Percentiles rank a stretch among this genome's conserved stretches.
Conservation (phyloP, 441 rosid genomes). For the Gossypium davidsonii region DNA sequence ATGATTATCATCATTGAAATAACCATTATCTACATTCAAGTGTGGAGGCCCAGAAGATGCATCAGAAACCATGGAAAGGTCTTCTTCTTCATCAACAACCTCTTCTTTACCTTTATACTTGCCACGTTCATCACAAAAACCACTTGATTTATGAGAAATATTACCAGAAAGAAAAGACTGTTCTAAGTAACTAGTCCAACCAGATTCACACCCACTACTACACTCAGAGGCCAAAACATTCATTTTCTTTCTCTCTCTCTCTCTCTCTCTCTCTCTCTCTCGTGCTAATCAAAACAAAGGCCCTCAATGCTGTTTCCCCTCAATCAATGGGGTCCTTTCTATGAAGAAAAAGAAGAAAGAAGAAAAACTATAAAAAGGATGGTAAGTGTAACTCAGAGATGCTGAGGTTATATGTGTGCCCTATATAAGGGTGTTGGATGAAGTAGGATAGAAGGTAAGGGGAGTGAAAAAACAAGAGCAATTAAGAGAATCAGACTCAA, state of each 20-base stretch:
- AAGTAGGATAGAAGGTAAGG: background rate
- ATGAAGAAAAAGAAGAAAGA: background rate
- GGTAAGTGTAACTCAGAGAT: constrained; percentile 4
- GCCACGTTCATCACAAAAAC: constrained; percentile 3
- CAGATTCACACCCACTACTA: constrained; percentile 85
- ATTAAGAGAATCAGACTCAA: constrained; percentile 24
- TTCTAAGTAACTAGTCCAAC: constrained; percentile 89
- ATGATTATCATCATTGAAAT: constrained; percentile 17
- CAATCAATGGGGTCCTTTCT: background rate
- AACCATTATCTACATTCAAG: constrained; percentile 35
- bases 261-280: too few relatives aligned
- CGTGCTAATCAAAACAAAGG: background rate
- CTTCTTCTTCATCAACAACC: constrained; percentile 36
- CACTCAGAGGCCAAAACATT: constrained; percentile 42
- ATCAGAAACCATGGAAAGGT: constrained; percentile 87
- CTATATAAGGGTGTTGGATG: background rate
- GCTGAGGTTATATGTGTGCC: constrained; percentile 1
- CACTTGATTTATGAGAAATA: constrained; percentile 15
- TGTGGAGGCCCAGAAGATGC: constrained; percentile 95
- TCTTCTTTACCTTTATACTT: constrained; percentile 27
- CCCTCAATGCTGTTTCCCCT: background rate
- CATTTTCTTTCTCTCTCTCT: constrained; percentile 22
- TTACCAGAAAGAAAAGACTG: constrained; percentile 48
- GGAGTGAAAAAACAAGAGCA: constrained; percentile 14
- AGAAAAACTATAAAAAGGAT: background rate